Conservation (phyloP, 768 basidiomycete species). For the Boletus barrowsii region DNA sequence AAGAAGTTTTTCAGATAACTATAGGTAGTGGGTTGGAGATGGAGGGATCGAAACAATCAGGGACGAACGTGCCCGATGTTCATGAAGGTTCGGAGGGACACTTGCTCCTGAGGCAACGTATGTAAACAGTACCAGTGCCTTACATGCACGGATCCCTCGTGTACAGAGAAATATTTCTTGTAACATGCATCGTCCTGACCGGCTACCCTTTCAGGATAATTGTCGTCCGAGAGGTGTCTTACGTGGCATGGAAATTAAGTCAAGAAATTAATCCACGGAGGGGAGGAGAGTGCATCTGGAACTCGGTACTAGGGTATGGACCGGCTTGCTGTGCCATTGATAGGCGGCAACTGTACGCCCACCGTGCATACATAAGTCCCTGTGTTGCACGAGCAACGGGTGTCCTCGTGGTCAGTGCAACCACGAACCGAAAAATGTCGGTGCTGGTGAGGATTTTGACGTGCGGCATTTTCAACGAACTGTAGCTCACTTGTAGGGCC, state of each 20-base stretch:
- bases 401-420: constrained; percentile 26
- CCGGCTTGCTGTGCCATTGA: constrained; percentile 22
- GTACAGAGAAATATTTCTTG: constrained; percentile 5
- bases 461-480: constrained; percentile 5
- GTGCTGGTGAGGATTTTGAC: constrained; percentile 27
- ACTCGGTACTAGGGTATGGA: constrained; percentile 10
- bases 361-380: constrained; percentile 25
- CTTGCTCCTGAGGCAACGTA: constrained; percentile 4
- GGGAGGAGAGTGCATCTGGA: constrained; percentile 4
- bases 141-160: neutral
- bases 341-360: constrained; percentile 4
- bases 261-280: constrained; percentile 15
- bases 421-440: constrained; percentile 25
- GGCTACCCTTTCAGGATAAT: neutral
- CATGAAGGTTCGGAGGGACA: constrained; percentile 3
- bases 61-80: constrained; percentile 2
- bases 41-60: constrained; percentile 8
- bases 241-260: constrained; percentile 17
- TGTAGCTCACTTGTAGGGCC: constrained; percentile 16
- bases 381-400: constrained; percentile 10
- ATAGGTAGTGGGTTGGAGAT: constrained; percentile 7
- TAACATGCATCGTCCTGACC: neutral
- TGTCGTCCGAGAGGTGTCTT: neutral
- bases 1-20: constrained; percentile 5
- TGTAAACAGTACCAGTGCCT: constrained; percentile 7